These are phyloP conservation scores for Wallemia ichthyophaga DNA, from an alignment of 1,284 basidiomycete species.

Conservation along the genomic window DNA sequence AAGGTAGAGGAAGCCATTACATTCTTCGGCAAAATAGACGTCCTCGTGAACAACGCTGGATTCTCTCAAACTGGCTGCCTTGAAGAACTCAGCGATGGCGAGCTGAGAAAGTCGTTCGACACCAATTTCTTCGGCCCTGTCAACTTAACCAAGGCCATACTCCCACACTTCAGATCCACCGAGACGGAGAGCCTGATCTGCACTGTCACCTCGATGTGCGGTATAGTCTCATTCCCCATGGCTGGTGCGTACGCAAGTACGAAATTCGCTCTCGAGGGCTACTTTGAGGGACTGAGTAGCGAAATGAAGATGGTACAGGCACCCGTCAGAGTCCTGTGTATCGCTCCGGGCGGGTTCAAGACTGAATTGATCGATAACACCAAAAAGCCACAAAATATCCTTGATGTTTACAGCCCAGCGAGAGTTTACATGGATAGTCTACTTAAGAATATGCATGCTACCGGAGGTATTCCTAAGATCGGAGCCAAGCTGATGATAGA, in stretches of 20 bases:
- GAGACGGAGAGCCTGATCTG: neutral
- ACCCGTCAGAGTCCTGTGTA: too few relatives aligned
- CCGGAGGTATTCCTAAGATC: too few relatives aligned
- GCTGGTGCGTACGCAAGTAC: neutral
- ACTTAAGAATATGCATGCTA: too few relatives aligned
- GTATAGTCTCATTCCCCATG: neutral
- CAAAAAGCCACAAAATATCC: too few relatives aligned
- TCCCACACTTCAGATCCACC: slow-evolving; percentile 9
- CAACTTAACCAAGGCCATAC: slow-evolving; percentile 8
- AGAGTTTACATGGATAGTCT: too few relatives aligned
- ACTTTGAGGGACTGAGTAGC: too few relatives aligned
- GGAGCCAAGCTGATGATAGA: too few relatives aligned
- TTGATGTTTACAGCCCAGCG: too few relatives aligned
- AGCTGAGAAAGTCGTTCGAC: slow-evolving; percentile 7
- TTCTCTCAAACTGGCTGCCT: slow-evolving; percentile 7
- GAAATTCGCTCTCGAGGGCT: neutral
- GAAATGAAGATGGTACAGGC: too few relatives aligned
- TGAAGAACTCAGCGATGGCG: slow-evolving; percentile 8
- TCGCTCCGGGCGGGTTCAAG: too few relatives aligned
- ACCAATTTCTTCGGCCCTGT: slow-evolving; percentile 12
- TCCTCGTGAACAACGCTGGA: slow-evolving; percentile 14
- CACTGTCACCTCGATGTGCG: neutral
- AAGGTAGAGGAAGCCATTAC: slow-evolving; percentile 6
- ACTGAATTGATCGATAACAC: too few relatives aligned
- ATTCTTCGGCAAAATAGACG: slow-evolving; percentile 10